Evolutionary conservation across 106 monocot species (phyloP), one percentile per base, ranked within the genome.

Genomic region (Agapanthus africanus): DNA sequence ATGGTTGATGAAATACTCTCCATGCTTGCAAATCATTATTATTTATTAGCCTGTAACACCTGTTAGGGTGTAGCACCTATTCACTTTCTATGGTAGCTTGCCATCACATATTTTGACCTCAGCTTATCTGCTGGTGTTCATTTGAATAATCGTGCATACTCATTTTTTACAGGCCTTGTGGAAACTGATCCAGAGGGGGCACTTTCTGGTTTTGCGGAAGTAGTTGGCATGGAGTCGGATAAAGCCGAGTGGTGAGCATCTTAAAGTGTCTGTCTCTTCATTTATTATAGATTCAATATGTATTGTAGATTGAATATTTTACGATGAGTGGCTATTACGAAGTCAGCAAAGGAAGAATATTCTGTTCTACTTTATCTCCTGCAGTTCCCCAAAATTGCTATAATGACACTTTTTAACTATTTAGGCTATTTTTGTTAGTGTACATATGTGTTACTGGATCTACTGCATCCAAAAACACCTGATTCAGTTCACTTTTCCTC

Each of bases 111-210:
- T 9, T 25, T 65, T 25, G 0, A 0, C 32, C 14, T 22, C 39
- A 31, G 7, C 21, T 36, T 64, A 61, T 71, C 7, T 34, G 3
- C 42, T 25, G 3, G 30, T 69, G 11, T 37, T 41, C 37, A 56
- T 35, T 51, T 23, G 6, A 35, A 39, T 46, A 28, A 7, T 39
- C n/a, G n/a, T n/a, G 40, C 35, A 15, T 71, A 5, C 61, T 11
- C 37, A 14, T 41, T 49, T 42, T 75, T 54, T 44, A 34, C 65
- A 99, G 97, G 97, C 61, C 27, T 99, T 51, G 82, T 93, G 51
- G 97, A 99, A 87, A 90, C 90, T 49, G 92, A 99, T 73, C 92
- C 97, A 41, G 87, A 99, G 75, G 97, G 40, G 70, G 97, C 97
- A 57, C 84, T 99, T 59, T 44, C 90, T 80, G 97, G 97, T 69